Percentiles rank a stretch among this genome's conserved stretches.
phyloP scores from a whole-genome alignment of 2,329 filamentous ascomycete genomes.

The Drechmeria coniospora region DNA sequence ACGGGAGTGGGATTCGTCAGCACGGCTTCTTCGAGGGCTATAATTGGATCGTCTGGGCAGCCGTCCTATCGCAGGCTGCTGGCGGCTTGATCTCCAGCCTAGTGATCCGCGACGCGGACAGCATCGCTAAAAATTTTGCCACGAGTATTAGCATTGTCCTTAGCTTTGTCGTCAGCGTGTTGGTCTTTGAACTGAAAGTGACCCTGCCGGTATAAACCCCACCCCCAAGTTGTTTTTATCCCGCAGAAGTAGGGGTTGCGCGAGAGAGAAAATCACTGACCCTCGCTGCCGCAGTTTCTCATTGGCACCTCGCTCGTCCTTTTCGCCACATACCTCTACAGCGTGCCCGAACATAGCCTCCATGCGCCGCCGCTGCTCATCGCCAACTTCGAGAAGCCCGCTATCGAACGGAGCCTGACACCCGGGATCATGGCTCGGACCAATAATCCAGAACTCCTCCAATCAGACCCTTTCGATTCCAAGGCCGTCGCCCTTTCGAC shows the following conservation, averaged over 20 bases:
- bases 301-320: constrained; percentile 67
- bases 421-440: constrained; percentile 16
- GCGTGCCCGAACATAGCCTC: constrained; percentile 41
- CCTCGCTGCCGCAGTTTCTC: constrained; percentile 47
- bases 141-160: constrained; percentile 84
- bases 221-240: not conserved
- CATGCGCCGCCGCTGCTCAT: constrained; percentile 49
- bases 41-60: constrained; percentile 79
- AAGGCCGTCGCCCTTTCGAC: constrained; percentile 24
- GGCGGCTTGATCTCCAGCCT: constrained; percentile 61
- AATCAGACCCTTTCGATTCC: constrained; percentile 25
- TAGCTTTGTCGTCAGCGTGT: constrained; percentile 71
- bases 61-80: constrained; percentile 66
- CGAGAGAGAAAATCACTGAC: too few species aligned
- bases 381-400: constrained; percentile 62
- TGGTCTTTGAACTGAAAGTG: constrained; percentile 69
- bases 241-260: too few species aligned
- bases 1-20: constrained; percentile 68
- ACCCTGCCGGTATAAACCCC: constrained; percentile 50
- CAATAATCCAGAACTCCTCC: constrained; percentile 17
- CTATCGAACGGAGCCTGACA: constrained; percentile 34
- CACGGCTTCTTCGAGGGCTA: constrained; percentile 92
- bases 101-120: constrained; percentile 31
- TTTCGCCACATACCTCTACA: constrained; percentile 74
- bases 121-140: constrained; percentile 87